phyloP scores from a whole-genome alignment of 2,329 filamentous ascomycete genomes.

The Alternaria ventricosa region DNA sequence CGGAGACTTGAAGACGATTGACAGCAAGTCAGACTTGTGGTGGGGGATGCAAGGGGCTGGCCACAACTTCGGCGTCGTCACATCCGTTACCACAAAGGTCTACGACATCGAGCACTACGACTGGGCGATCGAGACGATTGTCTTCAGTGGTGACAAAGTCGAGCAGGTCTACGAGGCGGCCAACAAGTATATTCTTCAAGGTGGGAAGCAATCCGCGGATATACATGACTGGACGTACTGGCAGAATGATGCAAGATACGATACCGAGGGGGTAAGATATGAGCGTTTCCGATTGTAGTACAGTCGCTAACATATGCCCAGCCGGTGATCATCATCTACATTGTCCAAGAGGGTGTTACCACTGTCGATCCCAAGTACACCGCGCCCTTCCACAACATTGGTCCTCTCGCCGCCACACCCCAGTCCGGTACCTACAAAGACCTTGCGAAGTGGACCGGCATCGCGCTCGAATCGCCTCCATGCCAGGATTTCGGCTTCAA shows the following conservation, averaged over 20 bases:
- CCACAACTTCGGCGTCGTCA: slow-evolving; percentile 59
- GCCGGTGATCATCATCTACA: slow-evolving; percentile 26
- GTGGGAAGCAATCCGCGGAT: slow-evolving; percentile 53
- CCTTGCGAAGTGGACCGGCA: slow-evolving; percentile 30
- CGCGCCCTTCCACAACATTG: slow-evolving; percentile 25
- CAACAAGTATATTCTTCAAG: slow-evolving; percentile 55
- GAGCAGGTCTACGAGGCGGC: slow-evolving; percentile 56
- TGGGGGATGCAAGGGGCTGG: slow-evolving; percentile 55
- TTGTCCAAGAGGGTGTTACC: slow-evolving; percentile 33
- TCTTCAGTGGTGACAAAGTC: slow-evolving; percentile 54
- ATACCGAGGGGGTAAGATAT: background rate
- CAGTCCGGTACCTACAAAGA: slow-evolving; percentile 30
- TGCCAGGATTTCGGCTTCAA: slow-evolving; percentile 36
- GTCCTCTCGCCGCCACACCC: slow-evolving; percentile 16
- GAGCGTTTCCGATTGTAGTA: background rate
- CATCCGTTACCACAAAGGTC: slow-evolving; percentile 49
- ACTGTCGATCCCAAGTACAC: slow-evolving; percentile 29
- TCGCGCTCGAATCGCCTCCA: slow-evolving; percentile 30
- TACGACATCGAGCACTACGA: slow-evolving; percentile 41
- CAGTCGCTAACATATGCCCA: background rate
- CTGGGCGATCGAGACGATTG: slow-evolving; percentile 33
- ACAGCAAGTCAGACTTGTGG: slow-evolving; percentile 58
- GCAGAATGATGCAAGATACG: slow-evolving; percentile 22
- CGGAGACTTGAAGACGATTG: slow-evolving; percentile 52
- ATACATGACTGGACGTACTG: slow-evolving; percentile 35